Evolutionary conservation across 371 early-diverging fungal genomes (phyloP), one percentile per base, ranked within the genome.

Genomic region (Mucor piriformis): DNA sequence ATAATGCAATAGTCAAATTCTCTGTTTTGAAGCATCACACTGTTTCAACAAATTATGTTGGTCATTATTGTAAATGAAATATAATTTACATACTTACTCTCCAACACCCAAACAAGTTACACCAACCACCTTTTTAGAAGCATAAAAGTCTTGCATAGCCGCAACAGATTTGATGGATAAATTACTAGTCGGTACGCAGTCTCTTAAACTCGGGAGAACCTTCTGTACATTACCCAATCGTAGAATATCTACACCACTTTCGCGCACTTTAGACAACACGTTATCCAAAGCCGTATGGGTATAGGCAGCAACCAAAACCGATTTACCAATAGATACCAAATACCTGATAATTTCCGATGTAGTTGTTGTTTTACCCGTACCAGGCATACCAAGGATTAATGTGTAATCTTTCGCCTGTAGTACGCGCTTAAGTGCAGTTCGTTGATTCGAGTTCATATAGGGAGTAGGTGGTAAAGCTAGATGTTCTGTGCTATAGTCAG

Each of bases 351-450:
- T 79, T 18, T 88, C 77, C 0, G 94, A 84, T 27, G 98, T 95
- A 0, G 97, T 92, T 2, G 92, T 95, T 0, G 95, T 96, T 70
- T 99, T 99, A 23, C 99, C 99, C 0, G 99, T 98, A 2, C 99
- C 99, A 0, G 99, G 99, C 98, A 99, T 98, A 18, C 99, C 99
- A 34, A 98, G 79, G 21, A 99, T 91, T 47, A 99, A 72, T 7
- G 90, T 83, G 69, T 97, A 99, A 62, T 98, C 96, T 37, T 87
- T 61, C 0, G 93, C 92, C 60, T 82, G 67, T 40, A 88, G 12
- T 13, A 88, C 87, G 12, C 76, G 81, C 8, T 83, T 71, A 2
- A 92, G 59, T 0, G 90, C 91, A 0, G 50, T 53, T 46, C 70
- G 64, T 59, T 93, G 93, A 57, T 91, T 90, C n/a, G 66, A 53